phyloP scores from a whole-genome alignment of 257 asterid species.

The Fraxinus excelsior region DNA sequence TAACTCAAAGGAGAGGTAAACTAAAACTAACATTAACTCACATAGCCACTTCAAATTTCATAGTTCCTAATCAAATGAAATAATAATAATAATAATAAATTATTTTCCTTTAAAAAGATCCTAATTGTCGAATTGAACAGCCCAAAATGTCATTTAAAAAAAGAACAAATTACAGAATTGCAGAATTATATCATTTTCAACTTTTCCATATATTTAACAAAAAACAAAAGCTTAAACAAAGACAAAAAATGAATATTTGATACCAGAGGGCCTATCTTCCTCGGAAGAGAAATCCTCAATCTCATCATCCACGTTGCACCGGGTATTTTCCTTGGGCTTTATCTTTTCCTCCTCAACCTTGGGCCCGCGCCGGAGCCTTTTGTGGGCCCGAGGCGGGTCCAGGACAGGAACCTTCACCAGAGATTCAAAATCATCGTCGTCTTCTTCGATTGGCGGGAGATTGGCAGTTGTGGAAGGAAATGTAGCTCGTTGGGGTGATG shows the following conservation, averaged over 20 bases:
- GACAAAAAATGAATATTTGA: background rate
- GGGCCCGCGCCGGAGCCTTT: conserved; percentile 72
- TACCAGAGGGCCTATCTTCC: conserved; percentile 62
- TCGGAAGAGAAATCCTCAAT: conserved; percentile 85
- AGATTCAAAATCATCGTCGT: conserved; percentile 53
- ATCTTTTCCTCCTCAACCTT: conserved; percentile 21
- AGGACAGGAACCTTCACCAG: conserved; percentile 34
- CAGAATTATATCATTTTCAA: background rate
- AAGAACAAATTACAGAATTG: too few species aligned
- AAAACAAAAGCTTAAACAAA: background rate
- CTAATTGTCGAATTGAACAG: background rate
- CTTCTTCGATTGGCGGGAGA: conserved; percentile 33
- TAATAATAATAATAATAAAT: too few species aligned
- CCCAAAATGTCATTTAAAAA: too few species aligned
- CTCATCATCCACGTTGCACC: conserved; percentile 61
- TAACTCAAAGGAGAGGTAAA: background rate
- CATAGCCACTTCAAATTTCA: background rate
- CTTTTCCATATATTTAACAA: background rate
- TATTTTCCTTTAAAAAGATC: too few species aligned
- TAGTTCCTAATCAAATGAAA: too few species aligned
- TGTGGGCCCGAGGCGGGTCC: conserved; percentile 47
- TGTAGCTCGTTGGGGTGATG: conserved; percentile 35
- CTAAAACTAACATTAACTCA: too few species aligned
- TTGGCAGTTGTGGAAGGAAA: conserved; percentile 27
- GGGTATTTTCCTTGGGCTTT: conserved; percentile 16